A percentile compares a stretch with the other conserved stretches of the same genome.
phyloP scores from a whole-genome alignment of 345 rosid genomes.

The Rubroshorea leprosula region DNA sequence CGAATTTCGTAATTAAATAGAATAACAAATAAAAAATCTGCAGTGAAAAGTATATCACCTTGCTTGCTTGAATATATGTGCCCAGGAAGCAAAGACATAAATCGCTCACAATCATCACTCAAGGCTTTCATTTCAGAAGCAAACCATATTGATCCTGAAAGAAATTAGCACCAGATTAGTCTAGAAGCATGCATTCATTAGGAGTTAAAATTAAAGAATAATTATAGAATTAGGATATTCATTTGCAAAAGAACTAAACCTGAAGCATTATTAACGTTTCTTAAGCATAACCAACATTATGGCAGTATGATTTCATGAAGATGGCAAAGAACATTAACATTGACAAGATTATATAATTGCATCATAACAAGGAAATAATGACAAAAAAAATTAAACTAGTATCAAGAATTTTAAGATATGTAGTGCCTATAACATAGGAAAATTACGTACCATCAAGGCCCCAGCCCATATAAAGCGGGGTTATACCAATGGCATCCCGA shows the following conservation, averaged over 20 bases:
- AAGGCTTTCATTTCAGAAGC: constrained; percentile 95
- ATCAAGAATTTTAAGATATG: background rate
- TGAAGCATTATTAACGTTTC: constrained; percentile 8
- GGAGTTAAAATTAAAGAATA: background rate
- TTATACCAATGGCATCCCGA: constrained; percentile 70
- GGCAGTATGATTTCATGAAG: too few species aligned
- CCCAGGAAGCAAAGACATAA: constrained; percentile 66
- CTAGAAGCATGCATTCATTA: background rate
- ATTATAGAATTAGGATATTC: background rate
- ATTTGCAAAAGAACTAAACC: background rate
- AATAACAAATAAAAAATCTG: background rate
- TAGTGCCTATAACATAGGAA: constrained; percentile 5
- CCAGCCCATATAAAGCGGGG: constrained; percentile 85
- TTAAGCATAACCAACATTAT: too few species aligned
- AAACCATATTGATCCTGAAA: constrained; percentile 77
- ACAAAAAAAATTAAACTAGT: background rate
- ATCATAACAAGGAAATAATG: too few species aligned
- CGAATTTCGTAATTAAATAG: too few species aligned
- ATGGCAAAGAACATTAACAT: too few species aligned
- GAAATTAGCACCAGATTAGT: constrained; percentile 10
- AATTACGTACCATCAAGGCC: constrained; percentile 66
- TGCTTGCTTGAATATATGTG: constrained; percentile 83
- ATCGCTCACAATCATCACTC: constrained; percentile 78
- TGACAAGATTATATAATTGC: too few species aligned
- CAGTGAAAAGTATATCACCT: constrained; percentile 32